phyloP scores from a whole-genome alignment of 2,329 filamentous ascomycete genomes.

The Xylaria sp. region DNA sequence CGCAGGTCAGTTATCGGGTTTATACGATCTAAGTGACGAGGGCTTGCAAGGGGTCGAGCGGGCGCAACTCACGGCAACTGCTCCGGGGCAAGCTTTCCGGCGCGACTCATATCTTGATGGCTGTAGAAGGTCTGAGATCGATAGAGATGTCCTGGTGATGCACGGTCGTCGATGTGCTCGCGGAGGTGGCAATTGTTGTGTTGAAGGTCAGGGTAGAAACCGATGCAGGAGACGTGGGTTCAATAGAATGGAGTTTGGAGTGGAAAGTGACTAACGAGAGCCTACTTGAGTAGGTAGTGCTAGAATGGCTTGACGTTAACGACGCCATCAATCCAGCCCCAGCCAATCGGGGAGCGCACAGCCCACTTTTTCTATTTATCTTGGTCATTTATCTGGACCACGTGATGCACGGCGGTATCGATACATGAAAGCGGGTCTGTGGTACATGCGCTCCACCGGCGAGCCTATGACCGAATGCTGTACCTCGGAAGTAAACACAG shows the following conservation, averaged over 20 bases:
- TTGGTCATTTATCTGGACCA: neutral
- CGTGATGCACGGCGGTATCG: neutral
- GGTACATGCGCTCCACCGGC: neutral
- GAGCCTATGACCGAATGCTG: no score
- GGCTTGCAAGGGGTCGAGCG: conserved; percentile 22
- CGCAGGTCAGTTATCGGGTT: conserved; percentile 33
- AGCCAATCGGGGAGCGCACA: neutral
- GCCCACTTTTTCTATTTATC: neutral
- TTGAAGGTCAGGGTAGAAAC: conserved; percentile 19
- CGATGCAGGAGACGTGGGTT: conserved; percentile 20
- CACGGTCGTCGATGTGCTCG: conserved; percentile 21
- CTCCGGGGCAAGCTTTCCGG: conserved; percentile 97
- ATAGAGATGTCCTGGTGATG: conserved; percentile 18
- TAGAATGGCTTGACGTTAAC: conserved; percentile 6
- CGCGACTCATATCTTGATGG: conserved; percentile 86
- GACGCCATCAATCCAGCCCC: conserved; percentile 4
- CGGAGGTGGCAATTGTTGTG: conserved; percentile 15
- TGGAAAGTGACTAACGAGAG: conserved; percentile 14
- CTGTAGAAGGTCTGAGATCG: conserved; percentile 18
- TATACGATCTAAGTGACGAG: neutral
- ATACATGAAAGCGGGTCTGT: neutral
- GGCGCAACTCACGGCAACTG: conserved; percentile 77
- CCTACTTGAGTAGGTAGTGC: conserved; percentile 3
- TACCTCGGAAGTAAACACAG: neutral
- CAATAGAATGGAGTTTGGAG: conserved; percentile 16